Evolutionary conservation across 805 yeast genomes (phyloP).

Genomic region (Candida odintsovae): DNA sequence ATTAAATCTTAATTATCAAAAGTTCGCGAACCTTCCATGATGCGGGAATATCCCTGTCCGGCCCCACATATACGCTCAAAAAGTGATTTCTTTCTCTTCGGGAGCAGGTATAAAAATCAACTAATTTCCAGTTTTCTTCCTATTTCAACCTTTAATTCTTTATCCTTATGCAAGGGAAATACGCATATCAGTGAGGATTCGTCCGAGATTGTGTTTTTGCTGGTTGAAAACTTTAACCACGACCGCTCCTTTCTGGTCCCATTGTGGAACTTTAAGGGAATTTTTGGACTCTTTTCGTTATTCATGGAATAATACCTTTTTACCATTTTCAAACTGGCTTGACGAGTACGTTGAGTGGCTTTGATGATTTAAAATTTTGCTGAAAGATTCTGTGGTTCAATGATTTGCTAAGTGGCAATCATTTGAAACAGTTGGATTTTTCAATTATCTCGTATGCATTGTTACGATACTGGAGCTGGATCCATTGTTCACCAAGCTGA

Average conservation of each 20-base stretch:
- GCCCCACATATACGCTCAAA: neutral
- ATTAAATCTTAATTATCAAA: neutral
- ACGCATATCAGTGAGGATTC: slow-evolving; percentile 99
- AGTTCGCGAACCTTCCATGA: neutral
- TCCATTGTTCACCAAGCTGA: too few relatives aligned
- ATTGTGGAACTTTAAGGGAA: slow-evolving; percentile 53
- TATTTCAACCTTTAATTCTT: slow-evolving; percentile 22
- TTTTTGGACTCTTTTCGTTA: slow-evolving; percentile 17
- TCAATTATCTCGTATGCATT: too few relatives aligned
- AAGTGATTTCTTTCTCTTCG: too few relatives aligned
- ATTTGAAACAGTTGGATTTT: too few relatives aligned
- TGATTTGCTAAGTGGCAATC: too few relatives aligned
- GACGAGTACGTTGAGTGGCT: neutral
- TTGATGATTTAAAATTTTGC: neutral
- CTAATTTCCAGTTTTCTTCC: neutral
- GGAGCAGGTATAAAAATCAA: neutral
- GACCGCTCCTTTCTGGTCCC: slow-evolving; percentile 66
- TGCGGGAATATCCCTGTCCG: neutral
- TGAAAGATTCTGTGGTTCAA: too few relatives aligned
- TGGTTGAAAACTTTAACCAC: slow-evolving; percentile 99
- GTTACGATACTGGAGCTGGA: too few relatives aligned
- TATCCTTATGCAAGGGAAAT: slow-evolving; percentile 99
- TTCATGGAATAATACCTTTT: slow-evolving; percentile 2
- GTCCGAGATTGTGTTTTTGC: slow-evolving; percentile 99
- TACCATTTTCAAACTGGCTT: neutral